Conservation (phyloP, 2,329 filamentous ascomycete species). For the Trichoderma aggressivum region DNA sequence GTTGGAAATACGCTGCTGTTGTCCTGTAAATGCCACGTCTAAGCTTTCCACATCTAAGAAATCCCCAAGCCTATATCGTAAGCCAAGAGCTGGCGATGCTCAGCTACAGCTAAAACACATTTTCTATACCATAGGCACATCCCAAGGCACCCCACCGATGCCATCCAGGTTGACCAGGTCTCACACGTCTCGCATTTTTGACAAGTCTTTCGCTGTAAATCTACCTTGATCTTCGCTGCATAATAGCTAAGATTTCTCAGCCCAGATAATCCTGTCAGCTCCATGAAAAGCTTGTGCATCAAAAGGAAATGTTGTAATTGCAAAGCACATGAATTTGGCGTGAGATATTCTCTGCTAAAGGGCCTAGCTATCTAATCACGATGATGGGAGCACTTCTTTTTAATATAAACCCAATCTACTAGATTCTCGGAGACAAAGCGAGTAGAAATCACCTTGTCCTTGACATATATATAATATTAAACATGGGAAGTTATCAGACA, state of each 20-base stretch:
- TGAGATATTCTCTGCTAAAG: background rate
- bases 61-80: background rate
- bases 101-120: background rate
- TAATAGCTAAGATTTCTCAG: background rate
- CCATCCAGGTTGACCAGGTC: background rate
- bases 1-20: background rate
- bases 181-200: background rate
- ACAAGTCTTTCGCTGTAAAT: background rate
- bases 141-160: background rate
- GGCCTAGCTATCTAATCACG: background rate
- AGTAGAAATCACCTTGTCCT: background rate
- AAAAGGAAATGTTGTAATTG: background rate
- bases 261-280: too few relatives aligned
- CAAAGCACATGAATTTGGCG: too few relatives aligned
- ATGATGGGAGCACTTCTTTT: background rate
- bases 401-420: background rate
- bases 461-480: background rate
- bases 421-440: background rate
- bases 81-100: background rate
- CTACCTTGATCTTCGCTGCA: background rate
- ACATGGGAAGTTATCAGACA: background rate
- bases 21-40: background rate
- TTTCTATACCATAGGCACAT: background rate
- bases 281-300: too few relatives aligned
- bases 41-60: background rate